Evolutionary conservation across 768 basidiomycete genomes (phyloP), one percentile per base, ranked within the genome.

Genomic region (Basidioascus undulatus): DNA sequence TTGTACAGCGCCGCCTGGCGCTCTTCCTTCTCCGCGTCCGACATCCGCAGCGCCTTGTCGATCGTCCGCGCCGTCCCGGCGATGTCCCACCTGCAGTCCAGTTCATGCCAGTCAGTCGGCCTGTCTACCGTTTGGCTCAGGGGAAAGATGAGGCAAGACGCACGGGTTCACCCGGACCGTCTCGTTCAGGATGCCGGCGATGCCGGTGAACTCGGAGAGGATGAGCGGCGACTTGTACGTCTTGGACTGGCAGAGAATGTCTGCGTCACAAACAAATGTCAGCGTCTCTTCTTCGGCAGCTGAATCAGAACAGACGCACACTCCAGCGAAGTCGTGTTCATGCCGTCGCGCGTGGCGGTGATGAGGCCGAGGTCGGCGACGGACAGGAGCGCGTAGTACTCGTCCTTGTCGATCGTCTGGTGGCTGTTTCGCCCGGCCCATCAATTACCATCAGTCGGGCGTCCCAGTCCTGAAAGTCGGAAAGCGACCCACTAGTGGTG

Each of bases 261-360:
- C 51, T 54, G 41, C 1, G 13, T 0, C 19, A 20, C 1, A 24
- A 20, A 6, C 1, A 7, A 18, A 7, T 15, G n/a, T 12, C 23
- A 20, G 28, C n/a, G 2, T 35, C 34, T 35, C n/a, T 7, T 8
- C 15, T 23, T 13, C 16, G 2, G 11, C 5, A 12, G 19, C 1
- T 9, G 13, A 19, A 7, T 23, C 10, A 5, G 11, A n/a, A 36
- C 9, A 39, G 23, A 28, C 46, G 16, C 18, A 47, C 37, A 38
- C n/a, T n/a, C n/a, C 84, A 92, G 89, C 39, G 75, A 77, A 0
- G 87, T 92, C 12, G 89, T 94, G 65, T 98, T 98, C 92, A 96
- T 96, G 6, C 89, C 92, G 54, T 98, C 89, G 26, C 89, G 72
- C 6, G 94, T 66, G 1, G 86, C 83, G 0, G 89, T 94, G 57